Evolutionary conservation across 495 filamentous ascomycete genomes (phyloP), one percentile per base, ranked within the genome.

Genomic region (Xylaria cubensis): DNA sequence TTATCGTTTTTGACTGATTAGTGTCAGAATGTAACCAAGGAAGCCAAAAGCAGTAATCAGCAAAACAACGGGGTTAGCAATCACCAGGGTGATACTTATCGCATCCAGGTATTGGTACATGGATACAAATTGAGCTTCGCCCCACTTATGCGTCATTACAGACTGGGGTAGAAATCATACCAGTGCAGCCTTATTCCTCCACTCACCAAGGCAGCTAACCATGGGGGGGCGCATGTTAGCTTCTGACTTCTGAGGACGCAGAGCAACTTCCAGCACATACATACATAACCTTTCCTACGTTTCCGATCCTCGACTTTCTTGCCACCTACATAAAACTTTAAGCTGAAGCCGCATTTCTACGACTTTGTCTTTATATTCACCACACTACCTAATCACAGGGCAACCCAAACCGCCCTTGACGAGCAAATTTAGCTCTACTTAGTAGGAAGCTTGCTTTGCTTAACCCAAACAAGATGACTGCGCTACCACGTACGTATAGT

Each of bases 401-500:
- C 8, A 34, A 32, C 44, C 39, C 13, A n/a, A 10, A 13, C n/a
- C 34, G 8, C 59, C 34, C n/a, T 17, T 48, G 2, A 21, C n/a
- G 46, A 42, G 46, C 24, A 34, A 58, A n/a, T 21, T 46, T 58
- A 2, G 26, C 17, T 58, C 41, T 48, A 34, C 26, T 15, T 48
- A 12, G 5, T 39, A 21, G 42, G 41, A 34, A 12, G 15, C 19
- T 48, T 55, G 29, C 46, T 34, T 8, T 55, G 29, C 21, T 39
- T n/a, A 10, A 26, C 44, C 32, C 4, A 48, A 51, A 26, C 36
- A 80, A 76, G 75, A 92, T 89, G 90, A 88, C 90, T 70, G 89
- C 89, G 75, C 86, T 94, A 74, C 92, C 92, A 74, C 93, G 92
- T 94, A 88, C 75, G 90, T 85, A 36, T 21, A 2, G 10, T 61